phyloP scores from a whole-genome alignment of 2,329 filamentous ascomycete genomes.

The Coniochaeta ligniaria region DNA sequence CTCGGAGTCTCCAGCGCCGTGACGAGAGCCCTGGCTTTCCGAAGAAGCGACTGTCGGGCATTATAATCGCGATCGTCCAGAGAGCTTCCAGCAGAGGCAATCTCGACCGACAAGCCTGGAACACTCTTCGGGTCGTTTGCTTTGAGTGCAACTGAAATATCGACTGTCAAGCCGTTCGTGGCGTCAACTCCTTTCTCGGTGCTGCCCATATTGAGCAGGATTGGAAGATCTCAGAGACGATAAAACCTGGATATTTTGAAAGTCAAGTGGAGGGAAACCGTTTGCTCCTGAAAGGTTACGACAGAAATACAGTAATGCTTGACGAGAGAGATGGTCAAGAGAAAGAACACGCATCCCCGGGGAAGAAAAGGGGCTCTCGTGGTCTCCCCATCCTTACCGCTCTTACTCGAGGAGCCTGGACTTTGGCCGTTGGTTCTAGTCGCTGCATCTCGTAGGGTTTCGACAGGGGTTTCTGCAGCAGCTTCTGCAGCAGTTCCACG shows the following conservation, averaged over 20 bases:
- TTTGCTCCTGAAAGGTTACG: not conserved
- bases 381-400: not conserved
- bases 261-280: not conserved
- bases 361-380: not conserved
- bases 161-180: not conserved
- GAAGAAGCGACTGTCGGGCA: constrained; percentile 21
- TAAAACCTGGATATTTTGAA: not conserved
- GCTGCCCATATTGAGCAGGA: not conserved
- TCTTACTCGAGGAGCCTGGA: not conserved
- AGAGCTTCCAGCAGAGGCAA: constrained; percentile 1
- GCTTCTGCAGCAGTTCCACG: not conserved
- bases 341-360: not conserved
- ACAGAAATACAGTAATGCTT: not conserved
- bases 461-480: not conserved
- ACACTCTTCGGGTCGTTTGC: constrained; percentile 8
- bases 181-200: not conserved
- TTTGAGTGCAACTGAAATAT: constrained; percentile 4
- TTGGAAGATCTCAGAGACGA: not conserved
- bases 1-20: constrained; percentile 35
- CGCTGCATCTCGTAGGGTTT: too few relatives aligned
- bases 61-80: constrained; percentile 4
- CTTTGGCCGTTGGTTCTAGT: not conserved
- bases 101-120: constrained; percentile 6
- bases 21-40: constrained; percentile 24
- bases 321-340: not conserved